Evolutionary conservation across 257 asterid genomes (phyloP).

Genomic region (Lycium barbarum): DNA sequence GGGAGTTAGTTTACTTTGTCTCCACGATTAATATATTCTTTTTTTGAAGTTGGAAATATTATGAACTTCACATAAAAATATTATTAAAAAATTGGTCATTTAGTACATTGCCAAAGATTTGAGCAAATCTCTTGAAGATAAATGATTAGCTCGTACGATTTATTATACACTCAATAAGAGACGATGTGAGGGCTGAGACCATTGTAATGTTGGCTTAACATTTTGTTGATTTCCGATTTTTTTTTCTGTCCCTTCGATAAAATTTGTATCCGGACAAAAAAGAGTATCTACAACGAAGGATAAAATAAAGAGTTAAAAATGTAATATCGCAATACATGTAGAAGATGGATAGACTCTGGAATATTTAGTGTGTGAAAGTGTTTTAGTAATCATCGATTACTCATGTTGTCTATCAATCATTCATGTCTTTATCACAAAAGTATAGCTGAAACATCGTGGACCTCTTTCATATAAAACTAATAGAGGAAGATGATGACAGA

Average conservation of each 20-base stretch:
- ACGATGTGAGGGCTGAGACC: background rate
- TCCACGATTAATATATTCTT: too few relatives aligned
- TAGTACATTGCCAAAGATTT: too few relatives aligned
- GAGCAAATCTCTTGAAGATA: too few relatives aligned
- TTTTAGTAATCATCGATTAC: background rate
- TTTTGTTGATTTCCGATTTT: background rate
- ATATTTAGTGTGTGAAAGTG: background rate
- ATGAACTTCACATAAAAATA: too few relatives aligned
- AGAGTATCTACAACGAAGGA: background rate
- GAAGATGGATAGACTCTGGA: background rate
- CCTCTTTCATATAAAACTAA: background rate
- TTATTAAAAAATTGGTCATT: too few relatives aligned
- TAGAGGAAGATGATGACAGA: conserved; percentile 2
- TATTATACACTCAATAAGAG: background rate
- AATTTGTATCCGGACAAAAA: background rate
- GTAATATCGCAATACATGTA: background rate
- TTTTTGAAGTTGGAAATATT: too few relatives aligned
- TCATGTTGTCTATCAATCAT: background rate
- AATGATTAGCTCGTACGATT: too few relatives aligned
- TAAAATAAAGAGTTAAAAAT: background rate
- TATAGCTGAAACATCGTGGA: background rate
- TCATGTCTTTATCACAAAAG: background rate
- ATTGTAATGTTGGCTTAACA: background rate
- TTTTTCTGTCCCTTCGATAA: background rate
- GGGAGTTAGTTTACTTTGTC: too few relatives aligned